Percentiles rank a stretch among this genome's conserved stretches.
Evolutionary conservation across 1,139 yeast species (phyloP).

Genomic region (Candida buenavistaensis): DNA sequence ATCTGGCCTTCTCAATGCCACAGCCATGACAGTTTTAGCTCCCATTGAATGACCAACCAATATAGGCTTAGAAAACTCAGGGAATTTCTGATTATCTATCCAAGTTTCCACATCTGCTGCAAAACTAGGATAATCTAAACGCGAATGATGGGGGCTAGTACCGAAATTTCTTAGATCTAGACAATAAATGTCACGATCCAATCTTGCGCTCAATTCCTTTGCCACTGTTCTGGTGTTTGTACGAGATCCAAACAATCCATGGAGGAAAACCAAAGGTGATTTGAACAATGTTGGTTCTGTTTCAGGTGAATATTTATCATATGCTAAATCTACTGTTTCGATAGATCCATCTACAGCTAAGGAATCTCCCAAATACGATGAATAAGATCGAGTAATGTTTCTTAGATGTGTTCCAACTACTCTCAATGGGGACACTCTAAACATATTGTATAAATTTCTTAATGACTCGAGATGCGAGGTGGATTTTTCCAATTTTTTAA

Average conservation of each 20-base stretch:
- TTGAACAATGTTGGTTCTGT: slow-evolving; percentile 15
- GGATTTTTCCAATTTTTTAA: too few species aligned
- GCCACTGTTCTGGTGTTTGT: slow-evolving; percentile 77
- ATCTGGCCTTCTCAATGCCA: slow-evolving; percentile 69
- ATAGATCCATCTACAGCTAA: slow-evolving; percentile 9
- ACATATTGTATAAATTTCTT: too few species aligned
- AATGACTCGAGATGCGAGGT: too few species aligned
- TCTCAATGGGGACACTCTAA: slow-evolving; percentile 1
- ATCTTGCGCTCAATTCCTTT: slow-evolving; percentile 40
- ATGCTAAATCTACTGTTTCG: slow-evolving; percentile 30
- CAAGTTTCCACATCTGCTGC: slow-evolving; percentile 84
- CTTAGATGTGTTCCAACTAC: neutral
- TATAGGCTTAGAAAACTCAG: slow-evolving; percentile 47
- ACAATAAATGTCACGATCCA: slow-evolving; percentile 59
- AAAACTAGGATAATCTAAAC: slow-evolving; percentile 78
- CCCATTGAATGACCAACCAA: slow-evolving; percentile 97
- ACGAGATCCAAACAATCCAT: slow-evolving; percentile 88
- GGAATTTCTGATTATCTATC: slow-evolving; percentile 47
- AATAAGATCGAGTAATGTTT: neutral
- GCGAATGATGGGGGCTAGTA: slow-evolving; percentile 68
- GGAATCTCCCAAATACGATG: slow-evolving; percentile 5
- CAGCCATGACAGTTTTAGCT: slow-evolving; percentile 90
- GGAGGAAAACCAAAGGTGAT: slow-evolving; percentile 72
- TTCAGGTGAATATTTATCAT: slow-evolving; percentile 30
- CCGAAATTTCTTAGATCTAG: slow-evolving; percentile 91